phyloP scores from a whole-genome alignment of 352 stramenopile species.

The Phytophthora uliginosa region DNA sequence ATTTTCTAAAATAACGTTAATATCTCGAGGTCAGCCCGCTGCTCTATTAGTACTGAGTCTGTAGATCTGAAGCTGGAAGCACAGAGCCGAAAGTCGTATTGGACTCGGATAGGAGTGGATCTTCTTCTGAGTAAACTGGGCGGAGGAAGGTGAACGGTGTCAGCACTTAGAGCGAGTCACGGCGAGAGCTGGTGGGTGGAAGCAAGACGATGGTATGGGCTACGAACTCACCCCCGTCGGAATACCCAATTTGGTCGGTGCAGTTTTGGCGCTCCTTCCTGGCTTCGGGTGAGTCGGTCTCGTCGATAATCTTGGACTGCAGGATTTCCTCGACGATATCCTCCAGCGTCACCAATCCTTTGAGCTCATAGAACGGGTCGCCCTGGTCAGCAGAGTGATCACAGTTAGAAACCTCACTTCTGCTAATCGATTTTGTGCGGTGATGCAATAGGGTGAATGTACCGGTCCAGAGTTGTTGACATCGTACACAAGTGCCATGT shows the following conservation, averaged over 20 bases:
- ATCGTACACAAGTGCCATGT: conserved; percentile 82
- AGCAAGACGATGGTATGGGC: conserved; percentile 22
- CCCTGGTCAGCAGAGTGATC: conserved; percentile 34
- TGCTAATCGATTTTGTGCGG: too few relatives aligned
- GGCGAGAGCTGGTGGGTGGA: conserved; percentile 16
- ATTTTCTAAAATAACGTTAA: conserved; percentile 14
- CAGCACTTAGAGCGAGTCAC: conserved; percentile 34
- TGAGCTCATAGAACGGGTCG: conserved; percentile 98
- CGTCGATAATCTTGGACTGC: conserved; percentile 96
- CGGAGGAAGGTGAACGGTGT: conserved; percentile 17
- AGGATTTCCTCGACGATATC: conserved; percentile 99
- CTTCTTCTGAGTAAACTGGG: conserved; percentile 37
- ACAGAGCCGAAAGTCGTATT: conserved; percentile 25
- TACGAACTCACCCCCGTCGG: conserved; percentile 63
- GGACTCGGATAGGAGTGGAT: conserved; percentile 23
- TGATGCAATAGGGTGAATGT: conserved; percentile 21
- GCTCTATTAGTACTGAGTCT: conserved; percentile 11
- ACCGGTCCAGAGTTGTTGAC: conserved; percentile 86
- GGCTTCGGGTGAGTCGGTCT: conserved; percentile 88
- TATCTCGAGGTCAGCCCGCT: not conserved
- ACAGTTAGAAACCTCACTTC: not conserved
- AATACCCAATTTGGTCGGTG: conserved; percentile 61
- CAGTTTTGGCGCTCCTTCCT: conserved; percentile 57
- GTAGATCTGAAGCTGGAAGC: conserved; percentile 1
- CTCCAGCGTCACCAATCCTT: conserved; percentile 98